Conservation (phyloP, 2,329 filamentous ascomycete genomes). For the Westerdykella ornata region DNA sequence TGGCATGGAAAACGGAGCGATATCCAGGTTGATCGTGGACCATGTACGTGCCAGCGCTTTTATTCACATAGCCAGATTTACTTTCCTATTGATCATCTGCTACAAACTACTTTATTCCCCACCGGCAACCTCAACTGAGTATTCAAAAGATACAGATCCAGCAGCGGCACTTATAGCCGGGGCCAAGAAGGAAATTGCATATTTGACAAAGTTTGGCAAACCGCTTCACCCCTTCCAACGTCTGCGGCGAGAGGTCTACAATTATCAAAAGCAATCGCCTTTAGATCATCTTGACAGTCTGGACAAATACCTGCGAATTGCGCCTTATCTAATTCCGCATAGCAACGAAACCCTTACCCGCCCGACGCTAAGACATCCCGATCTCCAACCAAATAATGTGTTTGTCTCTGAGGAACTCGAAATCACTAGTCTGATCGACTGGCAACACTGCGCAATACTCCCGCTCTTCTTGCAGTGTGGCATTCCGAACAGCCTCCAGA, state of each 20-base stretch:
- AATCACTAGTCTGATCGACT: conserved; percentile 39
- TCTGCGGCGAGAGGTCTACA: conserved; percentile 27
- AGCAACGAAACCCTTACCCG: conserved; percentile 8
- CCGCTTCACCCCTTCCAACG: conserved; percentile 29
- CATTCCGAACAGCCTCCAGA: conserved; percentile 38
- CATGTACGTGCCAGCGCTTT: conserved; percentile 22
- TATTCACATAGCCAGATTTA: not conserved
- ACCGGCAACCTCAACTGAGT: conserved; percentile 10
- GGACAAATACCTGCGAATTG: conserved; percentile 23
- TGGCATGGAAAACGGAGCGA: conserved; percentile 27
- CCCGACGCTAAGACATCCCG: conserved; percentile 29
- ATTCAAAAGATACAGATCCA: conserved; percentile 18
- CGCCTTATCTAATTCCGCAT: conserved; percentile 17
- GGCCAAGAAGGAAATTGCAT: conserved; percentile 30
- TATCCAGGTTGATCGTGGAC: conserved; percentile 24
- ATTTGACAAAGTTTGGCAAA: conserved; percentile 22
- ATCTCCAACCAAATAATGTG: conserved; percentile 28
- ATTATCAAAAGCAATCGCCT: conserved; percentile 24
- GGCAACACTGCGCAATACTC: conserved; percentile 36
- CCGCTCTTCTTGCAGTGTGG: conserved; percentile 36
- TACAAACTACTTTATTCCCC: not conserved
- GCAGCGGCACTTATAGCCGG: conserved; percentile 21
- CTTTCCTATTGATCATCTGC: conserved; percentile 2
- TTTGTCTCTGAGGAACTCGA: conserved; percentile 24
- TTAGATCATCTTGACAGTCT: conserved; percentile 24